Evolutionary conservation across 1,139 yeast species (phyloP).

Genomic region (Candida neerlandica): DNA sequence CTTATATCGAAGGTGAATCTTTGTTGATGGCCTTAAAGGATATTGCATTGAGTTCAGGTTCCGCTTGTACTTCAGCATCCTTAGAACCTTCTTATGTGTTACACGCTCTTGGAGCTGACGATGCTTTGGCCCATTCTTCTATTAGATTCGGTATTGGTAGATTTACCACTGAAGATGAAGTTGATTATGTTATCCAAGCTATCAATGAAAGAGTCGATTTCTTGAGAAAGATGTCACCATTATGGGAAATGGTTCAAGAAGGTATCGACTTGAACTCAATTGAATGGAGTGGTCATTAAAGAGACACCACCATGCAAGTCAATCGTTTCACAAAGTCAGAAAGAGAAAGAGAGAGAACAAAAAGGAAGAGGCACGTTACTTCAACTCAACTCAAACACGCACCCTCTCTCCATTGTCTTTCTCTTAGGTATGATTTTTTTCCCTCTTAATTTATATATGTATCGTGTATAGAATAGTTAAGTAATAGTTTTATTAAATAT

Average conservation of each 20-base stretch:
- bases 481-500: background rate
- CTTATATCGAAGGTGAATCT: slow-evolving; percentile 97
- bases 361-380: too few relatives aligned
- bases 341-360: too few relatives aligned
- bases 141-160: slow-evolving; percentile 97
- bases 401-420: slow-evolving; percentile 2
- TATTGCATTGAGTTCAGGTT: slow-evolving; percentile 93
- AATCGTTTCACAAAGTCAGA: too few relatives aligned
- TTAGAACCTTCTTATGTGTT: slow-evolving; percentile 96
- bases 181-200: slow-evolving; percentile 89
- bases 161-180: slow-evolving; percentile 93
- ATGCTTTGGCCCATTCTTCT: slow-evolving; percentile 95
- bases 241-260: slow-evolving; percentile 99
- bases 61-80: slow-evolving; percentile 99
- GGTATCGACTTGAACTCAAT: slow-evolving; percentile 93
- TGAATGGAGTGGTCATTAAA: slow-evolving; percentile 93
- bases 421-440: background rate
- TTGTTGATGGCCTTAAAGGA: slow-evolving; percentile 96
- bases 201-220: slow-evolving; percentile 87
- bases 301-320: background rate
- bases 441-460: background rate
- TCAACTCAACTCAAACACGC: too few relatives aligned
- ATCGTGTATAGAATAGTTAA: background rate
- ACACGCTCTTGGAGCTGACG: slow-evolving; percentile 97
- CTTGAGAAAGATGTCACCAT: slow-evolving; percentile 89